Evolutionary conservation across 306 rosid species (phyloP), one percentile per base, ranked within the genome.

Genomic region (Vigna nakashimae): DNA sequence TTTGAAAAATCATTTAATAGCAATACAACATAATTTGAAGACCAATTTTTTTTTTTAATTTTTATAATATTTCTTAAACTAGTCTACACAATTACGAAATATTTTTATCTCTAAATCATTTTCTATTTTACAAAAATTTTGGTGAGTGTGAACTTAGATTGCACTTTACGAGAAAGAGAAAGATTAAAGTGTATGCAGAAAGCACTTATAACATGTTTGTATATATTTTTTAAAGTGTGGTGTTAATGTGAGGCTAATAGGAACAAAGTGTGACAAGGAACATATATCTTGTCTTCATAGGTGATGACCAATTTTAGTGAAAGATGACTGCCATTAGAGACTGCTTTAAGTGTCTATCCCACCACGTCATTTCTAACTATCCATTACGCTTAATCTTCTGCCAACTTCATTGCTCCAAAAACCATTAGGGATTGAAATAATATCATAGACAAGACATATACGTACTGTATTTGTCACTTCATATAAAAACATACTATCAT

Each of bases 391-490:
- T 55, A 20, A 20, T 59, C 20, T 59, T 28, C 7, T 26, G 42
- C 65, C 66, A 9, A 55, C 0, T 60, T 30, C 43, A 36, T 32
- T 63, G 48, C 7, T 32, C 17, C 8, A 34, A n/a, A 32, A 63
- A 8, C 22, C 26, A 63, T 63, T 16, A 63, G 48, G 14, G 6
- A 28, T 13, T 26, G 18, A 11, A 28, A 13, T 28, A 28, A 28
- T 14, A 30, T 60, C 43, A 60, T 60, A 60, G 67, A 60, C 22
- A 60, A 30, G 67, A 30, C 67, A 30, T 15, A 60, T 14, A 12
- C 65, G 10, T 58, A 60, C 13, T 30, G 13, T 60, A 60, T 60
- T 60, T 60, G 12, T 60, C 67, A 30, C 43, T 60, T 60, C 67
- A 32, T 53, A 9, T 17, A 3, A 18, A 53, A 53, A 11, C 1